Percentiles rank a stretch among this genome's conserved stretches.
Conservation (phyloP, 768 basidiomycete species). For the Sarcodon sp. region DNA sequence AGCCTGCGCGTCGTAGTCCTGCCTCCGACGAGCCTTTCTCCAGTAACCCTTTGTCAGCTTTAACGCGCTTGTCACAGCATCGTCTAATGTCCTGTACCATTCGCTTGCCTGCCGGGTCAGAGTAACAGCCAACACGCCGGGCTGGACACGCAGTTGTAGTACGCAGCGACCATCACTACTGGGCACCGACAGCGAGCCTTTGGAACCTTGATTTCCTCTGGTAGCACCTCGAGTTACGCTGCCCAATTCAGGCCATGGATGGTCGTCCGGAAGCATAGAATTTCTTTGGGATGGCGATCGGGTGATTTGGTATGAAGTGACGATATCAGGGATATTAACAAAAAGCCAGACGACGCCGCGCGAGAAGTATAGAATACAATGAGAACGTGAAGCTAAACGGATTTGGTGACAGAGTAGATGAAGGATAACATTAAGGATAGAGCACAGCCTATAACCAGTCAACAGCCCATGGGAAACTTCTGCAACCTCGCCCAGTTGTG, state of each 20-base stretch:
- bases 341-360: no score
- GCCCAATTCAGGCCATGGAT: constrained; percentile 79
- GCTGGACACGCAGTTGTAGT: constrained; percentile 74
- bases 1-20: constrained; percentile 75
- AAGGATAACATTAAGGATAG: no score
- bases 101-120: constrained; percentile 69
- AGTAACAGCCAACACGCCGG: constrained; percentile 66
- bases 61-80: constrained; percentile 67
- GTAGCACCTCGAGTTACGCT: constrained; percentile 79
- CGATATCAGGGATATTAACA: no score
- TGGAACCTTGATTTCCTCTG: constrained; percentile 77
- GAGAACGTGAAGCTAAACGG: no score
- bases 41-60: constrained; percentile 81
- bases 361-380: no score
- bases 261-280: constrained; percentile 49
- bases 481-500: no score
- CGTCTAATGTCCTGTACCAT: constrained; percentile 71
- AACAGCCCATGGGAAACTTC: no score
- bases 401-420: no score
- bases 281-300: no score
- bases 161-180: constrained; percentile 66
- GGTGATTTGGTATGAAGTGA: no score
- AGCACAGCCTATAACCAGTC: no score
- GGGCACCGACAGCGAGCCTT: constrained; percentile 59
- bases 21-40: constrained; percentile 63